Evolutionary conservation across 2,329 filamentous ascomycete genomes (phyloP), one percentile per base, ranked within the genome.

Genomic region (Fusarium temperatum): DNA sequence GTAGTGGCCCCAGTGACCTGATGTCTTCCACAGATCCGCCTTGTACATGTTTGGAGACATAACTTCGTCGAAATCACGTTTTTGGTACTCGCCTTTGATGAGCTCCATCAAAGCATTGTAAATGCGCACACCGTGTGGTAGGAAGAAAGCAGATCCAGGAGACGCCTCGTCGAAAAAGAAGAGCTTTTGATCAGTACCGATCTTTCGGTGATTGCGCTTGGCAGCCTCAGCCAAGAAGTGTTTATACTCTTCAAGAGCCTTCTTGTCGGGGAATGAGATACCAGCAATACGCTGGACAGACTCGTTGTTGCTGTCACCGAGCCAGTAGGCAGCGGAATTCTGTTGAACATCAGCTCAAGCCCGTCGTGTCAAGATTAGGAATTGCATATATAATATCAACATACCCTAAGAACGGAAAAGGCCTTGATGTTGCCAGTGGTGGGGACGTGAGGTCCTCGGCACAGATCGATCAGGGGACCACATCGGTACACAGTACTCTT

Each of bases 171-270:
- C 92, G 86, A 98, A 99, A 87, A 98, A 97, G 88, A 98, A 99
- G 14, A 99, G 91, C 81, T 98, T 96, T 83, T 99, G 96, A 73
- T 98, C 95, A 81, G 92, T 94, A 74, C 95, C 96, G 76, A 99
- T 95, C 85, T 94, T 94, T 75, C 96, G 89, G 82, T 99, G 96
- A 80, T 98, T 96, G 73, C 96, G 92, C 88, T 98, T 98, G 70
- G 96, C 96, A n/a, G 96, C 96, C 85, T 99, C 96, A 79, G 98
- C 96, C 36, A 99, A 89, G 85, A 97, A 97, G 80, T 96, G 95
- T 85, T 97, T 92, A 86, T 98, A 95, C 79, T 97, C 95, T 53
- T 93, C 91, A 85, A 99, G 94, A 79, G 91, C 89, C 85, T 98
- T 97, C 89, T 99, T 98, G 84, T 98, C 95, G 8, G 96, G 96